Conservation (phyloP, 1,284 basidiomycete genomes). For the Athelia psychrophila region DNA sequence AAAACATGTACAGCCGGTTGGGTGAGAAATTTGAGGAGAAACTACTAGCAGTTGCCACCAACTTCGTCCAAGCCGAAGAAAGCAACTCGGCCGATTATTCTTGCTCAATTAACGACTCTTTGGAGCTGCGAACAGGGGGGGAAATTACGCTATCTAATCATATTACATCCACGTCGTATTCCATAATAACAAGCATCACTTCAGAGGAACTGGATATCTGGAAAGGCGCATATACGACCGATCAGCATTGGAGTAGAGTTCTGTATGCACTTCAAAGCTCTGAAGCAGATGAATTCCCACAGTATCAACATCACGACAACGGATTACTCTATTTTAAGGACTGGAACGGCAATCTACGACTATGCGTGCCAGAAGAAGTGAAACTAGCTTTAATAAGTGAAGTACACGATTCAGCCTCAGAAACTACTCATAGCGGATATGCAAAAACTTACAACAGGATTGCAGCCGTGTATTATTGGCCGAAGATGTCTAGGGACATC, state of each 20-base stretch:
- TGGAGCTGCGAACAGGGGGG: not conserved
- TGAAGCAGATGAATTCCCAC: not conserved
- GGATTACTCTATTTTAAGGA: conserved; percentile 22
- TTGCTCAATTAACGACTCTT: not conserved
- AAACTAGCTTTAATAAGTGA: conserved; percentile 16
- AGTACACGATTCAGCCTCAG: conserved; percentile 19
- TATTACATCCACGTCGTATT: not conserved
- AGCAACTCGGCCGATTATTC: not conserved
- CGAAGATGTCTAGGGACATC: conserved; percentile 17
- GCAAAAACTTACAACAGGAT: conserved; percentile 20
- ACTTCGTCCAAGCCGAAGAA: not conserved
- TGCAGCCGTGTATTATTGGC: conserved; percentile 21
- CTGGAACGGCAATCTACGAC: conserved; percentile 12
- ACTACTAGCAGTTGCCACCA: not conserved
- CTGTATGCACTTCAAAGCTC: not conserved
- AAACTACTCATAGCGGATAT: conserved; percentile 28
- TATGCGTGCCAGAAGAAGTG: conserved; percentile 21
- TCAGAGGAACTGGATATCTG: not conserved
- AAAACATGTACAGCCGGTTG: not conserved
- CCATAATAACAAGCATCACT: not conserved
- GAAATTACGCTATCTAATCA: not conserved
- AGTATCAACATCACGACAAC: conserved; percentile 15
- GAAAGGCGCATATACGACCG: not conserved
- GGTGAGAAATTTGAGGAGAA: not conserved
- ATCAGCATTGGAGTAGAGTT: not conserved